Evolutionary conservation across 176 grass and related monocot genomes (phyloP).

Genomic region (Raddia distichophylla): DNA sequence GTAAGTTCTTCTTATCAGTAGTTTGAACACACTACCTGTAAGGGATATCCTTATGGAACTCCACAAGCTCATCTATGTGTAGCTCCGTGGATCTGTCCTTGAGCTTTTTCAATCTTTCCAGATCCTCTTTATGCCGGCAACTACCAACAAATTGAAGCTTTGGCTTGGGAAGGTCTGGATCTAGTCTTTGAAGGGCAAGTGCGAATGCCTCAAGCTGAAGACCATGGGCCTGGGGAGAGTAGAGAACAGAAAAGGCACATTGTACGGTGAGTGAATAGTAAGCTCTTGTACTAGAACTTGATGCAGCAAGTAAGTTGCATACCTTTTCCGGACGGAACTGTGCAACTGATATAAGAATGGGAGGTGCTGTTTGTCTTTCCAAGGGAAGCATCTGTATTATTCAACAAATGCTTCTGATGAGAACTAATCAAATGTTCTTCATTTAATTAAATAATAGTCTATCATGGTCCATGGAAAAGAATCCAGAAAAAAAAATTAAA

Average conservation of each 20-base stretch:
- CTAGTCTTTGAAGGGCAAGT: constrained; percentile 68
- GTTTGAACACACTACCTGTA: constrained; percentile 53
- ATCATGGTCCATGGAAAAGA: constrained; percentile 1
- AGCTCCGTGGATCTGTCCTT: constrained; percentile 72
- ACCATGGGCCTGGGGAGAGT: constrained; percentile 65
- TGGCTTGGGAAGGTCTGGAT: constrained; percentile 56
- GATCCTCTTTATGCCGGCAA: constrained; percentile 85
- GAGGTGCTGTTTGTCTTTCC: constrained; percentile 61
- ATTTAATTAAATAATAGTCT: not conserved
- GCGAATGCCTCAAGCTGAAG: constrained; percentile 95
- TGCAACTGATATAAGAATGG: constrained; percentile 89
- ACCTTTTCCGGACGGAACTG: constrained; percentile 99
- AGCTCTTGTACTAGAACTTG: constrained; percentile 13
- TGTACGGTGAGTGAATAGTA: constrained; percentile 22
- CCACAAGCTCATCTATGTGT: constrained; percentile 75
- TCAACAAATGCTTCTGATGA: constrained; percentile 46
- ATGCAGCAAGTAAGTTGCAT: not conserved
- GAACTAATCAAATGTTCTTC: constrained; percentile 4
- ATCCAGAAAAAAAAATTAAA: not conserved
- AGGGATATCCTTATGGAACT: constrained; percentile 79
- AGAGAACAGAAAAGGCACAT: not conserved
- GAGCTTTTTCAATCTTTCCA: constrained; percentile 80
- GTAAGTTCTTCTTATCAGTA: not conserved
- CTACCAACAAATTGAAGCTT: constrained; percentile 88
- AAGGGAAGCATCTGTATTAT: constrained; percentile 78